Base-by-base conservation (phyloP, 148 eudicot genomes). In the Chenopodium quinoa region DNA sequence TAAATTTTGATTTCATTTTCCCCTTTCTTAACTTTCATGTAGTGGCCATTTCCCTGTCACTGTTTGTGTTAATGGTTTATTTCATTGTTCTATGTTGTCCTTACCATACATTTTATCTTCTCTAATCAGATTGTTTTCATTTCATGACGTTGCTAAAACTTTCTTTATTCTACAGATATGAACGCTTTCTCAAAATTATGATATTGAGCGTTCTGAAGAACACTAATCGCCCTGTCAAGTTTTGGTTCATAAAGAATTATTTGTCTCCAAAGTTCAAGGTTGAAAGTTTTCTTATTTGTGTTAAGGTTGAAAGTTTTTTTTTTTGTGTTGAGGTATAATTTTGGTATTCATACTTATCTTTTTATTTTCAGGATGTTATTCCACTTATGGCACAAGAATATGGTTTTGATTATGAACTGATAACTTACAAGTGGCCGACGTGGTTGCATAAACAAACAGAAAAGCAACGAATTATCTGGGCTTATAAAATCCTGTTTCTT, bases 191-290 rank as follows among this genome's bases (percentile, higher is more conserved):
- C 79, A 95, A 95, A 83, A 95, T 95, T 79, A 95, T 95, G 98
- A 95, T 95, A 69, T 82, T 95, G 50, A 95, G 94, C 78, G 98
- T 95, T 71, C 88, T 93, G 85, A 92, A 92, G 87, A 92, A 91
- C 88, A 95, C 98, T 83, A 56, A 82, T 10, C 92, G 98, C 4
- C 98, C 97, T 40, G 98, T 95, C 83, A 95, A 95, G 87, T 95
- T 93, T 82, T 95, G 98, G 98, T 95, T 95, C 75, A 95, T 95
- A 85, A 95, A 95, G 91, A 95, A 95, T 82, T 95, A 95, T 81
- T 89, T 95, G 75, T 95, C 98, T 84, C 98, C 98, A 54, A 97
- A 92, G 71, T 95, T 95, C 82, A 95, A 95, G 98, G 98, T 95
- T 80, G 71, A 72, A 54, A 78, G 23, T 66, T 85, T 27, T 80